Percentiles rank a stretch among this genome's conserved stretches.
phyloP scores from a whole-genome alignment of 805 yeast species.

The Candida cerambycidarum region DNA sequence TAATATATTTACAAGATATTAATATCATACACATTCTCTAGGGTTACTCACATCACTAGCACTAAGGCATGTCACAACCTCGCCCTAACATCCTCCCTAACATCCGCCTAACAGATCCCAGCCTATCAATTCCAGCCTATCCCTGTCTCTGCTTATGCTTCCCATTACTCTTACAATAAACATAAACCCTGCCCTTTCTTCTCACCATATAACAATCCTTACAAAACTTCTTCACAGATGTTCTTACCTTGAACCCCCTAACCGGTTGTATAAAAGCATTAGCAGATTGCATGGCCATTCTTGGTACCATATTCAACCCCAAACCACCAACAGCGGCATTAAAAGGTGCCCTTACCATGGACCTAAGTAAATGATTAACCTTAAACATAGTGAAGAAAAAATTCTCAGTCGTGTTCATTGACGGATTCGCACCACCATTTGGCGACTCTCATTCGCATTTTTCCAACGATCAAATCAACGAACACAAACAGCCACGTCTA shows the following conservation, averaged over 20 bases:
- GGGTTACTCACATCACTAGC: no score
- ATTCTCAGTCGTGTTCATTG: constrained; percentile 4
- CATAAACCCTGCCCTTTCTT: constrained; percentile 92
- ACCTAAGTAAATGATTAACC: constrained; percentile 2
- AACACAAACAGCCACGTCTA: constrained; percentile 1
- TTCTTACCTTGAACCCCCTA: constrained; percentile 86
- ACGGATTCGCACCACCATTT: background rate
- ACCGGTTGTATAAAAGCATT: constrained; percentile 15
- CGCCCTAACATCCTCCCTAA: no score
- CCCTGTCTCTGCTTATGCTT: constrained; percentile 95
- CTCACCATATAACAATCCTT: constrained; percentile 86
- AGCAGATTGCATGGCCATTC: background rate
- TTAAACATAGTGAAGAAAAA: constrained; percentile 10
- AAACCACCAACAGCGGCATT: background rate
- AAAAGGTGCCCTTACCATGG: background rate
- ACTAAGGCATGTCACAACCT: no score
- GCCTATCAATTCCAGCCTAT: constrained; percentile 25
- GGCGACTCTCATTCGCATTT: no score
- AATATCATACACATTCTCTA: background rate
- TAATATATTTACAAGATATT: constrained; percentile 1
- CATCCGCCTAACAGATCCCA: no score
- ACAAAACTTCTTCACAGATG: constrained; percentile 92
- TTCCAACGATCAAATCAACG: constrained; percentile 2
- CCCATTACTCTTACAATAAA: constrained; percentile 88
- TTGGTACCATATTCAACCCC: background rate